Percentiles rank a stretch among this genome's conserved stretches.
phyloP scores from a whole-genome alignment of 352 stramenopile species.

The Phytophthora hibernalis region DNA sequence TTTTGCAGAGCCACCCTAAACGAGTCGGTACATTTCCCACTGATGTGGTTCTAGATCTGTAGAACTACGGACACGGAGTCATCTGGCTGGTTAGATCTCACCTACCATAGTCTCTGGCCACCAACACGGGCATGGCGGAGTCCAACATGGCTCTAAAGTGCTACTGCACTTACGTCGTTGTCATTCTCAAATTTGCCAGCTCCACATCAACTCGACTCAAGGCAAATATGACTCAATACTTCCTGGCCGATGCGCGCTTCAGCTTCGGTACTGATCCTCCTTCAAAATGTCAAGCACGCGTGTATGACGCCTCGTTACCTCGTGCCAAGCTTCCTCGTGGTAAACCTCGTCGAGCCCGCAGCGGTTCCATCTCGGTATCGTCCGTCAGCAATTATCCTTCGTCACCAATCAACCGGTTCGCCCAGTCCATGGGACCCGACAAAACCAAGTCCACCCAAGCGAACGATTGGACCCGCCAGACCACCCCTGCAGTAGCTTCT shows the following conservation, averaged over 20 bases:
- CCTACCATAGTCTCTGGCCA: too few species aligned
- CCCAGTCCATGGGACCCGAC: slow-evolving; percentile 32
- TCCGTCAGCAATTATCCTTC: slow-evolving; percentile 13
- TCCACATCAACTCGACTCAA: not conserved
- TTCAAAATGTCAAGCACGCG: not conserved
- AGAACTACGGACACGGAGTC: too few species aligned
- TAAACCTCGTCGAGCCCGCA: slow-evolving; percentile 27
- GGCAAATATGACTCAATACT: slow-evolving; percentile 32
- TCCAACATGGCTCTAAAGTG: not conserved
- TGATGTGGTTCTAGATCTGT: not conserved
- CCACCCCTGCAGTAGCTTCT: slow-evolving; percentile 18
- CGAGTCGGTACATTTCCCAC: not conserved
- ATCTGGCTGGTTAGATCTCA: too few species aligned
- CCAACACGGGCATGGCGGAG: not conserved
- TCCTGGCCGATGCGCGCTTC: slow-evolving; percentile 33
- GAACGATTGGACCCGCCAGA: slow-evolving; percentile 25
- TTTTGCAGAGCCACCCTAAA: not conserved
- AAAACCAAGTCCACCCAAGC: slow-evolving; percentile 2
- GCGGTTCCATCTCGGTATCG: slow-evolving; percentile 28
- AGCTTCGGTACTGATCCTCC: slow-evolving; percentile 23
- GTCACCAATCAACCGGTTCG: slow-evolving; percentile 34
- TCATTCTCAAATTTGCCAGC: not conserved
- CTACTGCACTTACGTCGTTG: not conserved
- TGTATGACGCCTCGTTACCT: slow-evolving; percentile 1
- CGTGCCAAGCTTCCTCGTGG: slow-evolving; percentile 4